Conservation (phyloP, 768 basidiomycete genomes). For the Neoboletus subvelutipes region DNA sequence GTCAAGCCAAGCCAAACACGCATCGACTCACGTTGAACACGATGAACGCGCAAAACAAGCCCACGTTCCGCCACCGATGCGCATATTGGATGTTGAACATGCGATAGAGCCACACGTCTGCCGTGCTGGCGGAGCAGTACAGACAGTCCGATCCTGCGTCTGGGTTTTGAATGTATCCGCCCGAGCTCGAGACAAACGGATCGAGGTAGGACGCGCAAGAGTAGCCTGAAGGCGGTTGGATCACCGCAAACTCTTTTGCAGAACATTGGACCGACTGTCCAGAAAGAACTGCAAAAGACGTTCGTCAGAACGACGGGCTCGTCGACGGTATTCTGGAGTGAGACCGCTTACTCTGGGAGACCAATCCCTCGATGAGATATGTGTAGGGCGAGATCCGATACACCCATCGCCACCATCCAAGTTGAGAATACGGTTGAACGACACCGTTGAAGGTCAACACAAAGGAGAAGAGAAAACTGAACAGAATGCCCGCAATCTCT, state of each 20-base stretch:
- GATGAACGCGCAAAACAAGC: slow-evolving; percentile 43
- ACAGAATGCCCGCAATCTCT: slow-evolving; percentile 58
- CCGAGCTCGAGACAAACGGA: slow-evolving; percentile 39
- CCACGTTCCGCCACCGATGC: slow-evolving; percentile 48
- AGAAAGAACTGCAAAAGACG: slow-evolving; percentile 41
- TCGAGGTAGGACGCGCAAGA: slow-evolving; percentile 48
- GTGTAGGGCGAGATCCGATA: slow-evolving; percentile 54
- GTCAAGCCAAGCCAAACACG: no score
- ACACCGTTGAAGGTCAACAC: slow-evolving; percentile 70
- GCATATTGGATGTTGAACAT: slow-evolving; percentile 62
- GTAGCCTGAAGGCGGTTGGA: slow-evolving; percentile 47
- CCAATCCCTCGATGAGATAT: slow-evolving; percentile 52
- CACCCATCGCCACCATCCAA: slow-evolving; percentile 78
- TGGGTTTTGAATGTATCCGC: slow-evolving; percentile 51
- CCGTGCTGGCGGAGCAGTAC: slow-evolving; percentile 57
- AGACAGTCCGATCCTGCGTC: slow-evolving; percentile 39
- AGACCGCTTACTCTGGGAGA: slow-evolving; percentile 44
- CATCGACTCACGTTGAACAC: slow-evolving; percentile 42
- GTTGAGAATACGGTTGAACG: slow-evolving; percentile 57
- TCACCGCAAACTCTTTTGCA: slow-evolving; percentile 54
- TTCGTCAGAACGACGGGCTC: neutral
- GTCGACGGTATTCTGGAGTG: neutral
- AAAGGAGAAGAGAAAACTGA: slow-evolving; percentile 59
- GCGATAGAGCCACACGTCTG: slow-evolving; percentile 47
- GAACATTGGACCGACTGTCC: slow-evolving; percentile 53